Evolutionary conservation across 495 filamentous ascomycete genomes (phyloP).

Genomic region (Penicillium crystallinum): DNA sequence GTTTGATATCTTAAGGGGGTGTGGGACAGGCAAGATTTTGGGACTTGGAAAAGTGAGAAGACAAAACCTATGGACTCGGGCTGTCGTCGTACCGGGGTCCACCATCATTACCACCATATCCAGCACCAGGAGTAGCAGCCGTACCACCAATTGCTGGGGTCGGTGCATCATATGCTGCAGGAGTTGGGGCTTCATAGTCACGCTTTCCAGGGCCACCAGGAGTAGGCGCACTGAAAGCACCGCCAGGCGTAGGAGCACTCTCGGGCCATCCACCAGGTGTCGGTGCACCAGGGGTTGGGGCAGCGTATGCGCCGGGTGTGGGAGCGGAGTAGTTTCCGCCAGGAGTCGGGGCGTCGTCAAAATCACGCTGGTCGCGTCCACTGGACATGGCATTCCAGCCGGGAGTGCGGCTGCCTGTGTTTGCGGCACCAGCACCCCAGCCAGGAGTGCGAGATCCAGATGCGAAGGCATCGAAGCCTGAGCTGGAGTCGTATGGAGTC

Average conservation of each 20-base stretch:
- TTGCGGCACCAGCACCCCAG: conserved; percentile 48
- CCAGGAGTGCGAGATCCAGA: conserved; percentile 70
- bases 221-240: conserved; percentile 59
- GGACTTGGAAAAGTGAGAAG: neutral
- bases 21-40: conserved; percentile 2
- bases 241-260: conserved; percentile 56
- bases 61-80: conserved; percentile 40
- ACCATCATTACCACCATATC: conserved; percentile 53
- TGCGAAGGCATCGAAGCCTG: conserved; percentile 63
- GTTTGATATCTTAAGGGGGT: conserved; percentile 11
- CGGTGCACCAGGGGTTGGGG: conserved; percentile 72
- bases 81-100: conserved; percentile 54
- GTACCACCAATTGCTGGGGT: conserved; percentile 69
- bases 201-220: conserved; percentile 40
- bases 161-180: conserved; percentile 62
- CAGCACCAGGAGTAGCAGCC: conserved; percentile 72
- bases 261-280: conserved; percentile 70
- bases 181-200: conserved; percentile 54
- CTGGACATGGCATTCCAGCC: conserved; percentile 36
- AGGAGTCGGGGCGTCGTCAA: conserved; percentile 70
- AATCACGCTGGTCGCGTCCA: conserved; percentile 26
- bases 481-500: conserved; percentile 62
- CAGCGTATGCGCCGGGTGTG: conserved; percentile 46
- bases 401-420: conserved; percentile 48
- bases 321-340: conserved; percentile 56